Conservation (phyloP, 768 basidiomycete species). For the Rubroboletus satanas region DNA sequence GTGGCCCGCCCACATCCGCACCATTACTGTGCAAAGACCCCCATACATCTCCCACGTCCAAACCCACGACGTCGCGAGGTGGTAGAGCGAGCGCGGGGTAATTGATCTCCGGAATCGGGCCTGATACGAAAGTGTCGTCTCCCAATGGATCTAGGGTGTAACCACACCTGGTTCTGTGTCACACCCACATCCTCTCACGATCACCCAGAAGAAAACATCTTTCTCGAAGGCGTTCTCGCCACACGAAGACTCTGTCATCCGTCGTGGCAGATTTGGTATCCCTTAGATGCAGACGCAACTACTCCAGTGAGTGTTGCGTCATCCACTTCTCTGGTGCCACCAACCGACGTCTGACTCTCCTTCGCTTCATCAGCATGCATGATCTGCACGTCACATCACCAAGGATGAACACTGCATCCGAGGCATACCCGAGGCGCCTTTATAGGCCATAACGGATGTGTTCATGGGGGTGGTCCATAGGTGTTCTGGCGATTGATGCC, state of each 20-base stretch:
- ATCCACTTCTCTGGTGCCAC: not conserved
- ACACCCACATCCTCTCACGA: not conserved
- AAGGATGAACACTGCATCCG: not conserved
- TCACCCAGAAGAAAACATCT: not conserved
- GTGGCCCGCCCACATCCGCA: conserved; percentile 62
- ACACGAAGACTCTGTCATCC: not conserved
- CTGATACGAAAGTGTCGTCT: not conserved
- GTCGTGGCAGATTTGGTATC: not conserved
- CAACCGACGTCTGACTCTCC: not conserved
- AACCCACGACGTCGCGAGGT: conserved; percentile 14
- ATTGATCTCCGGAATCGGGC: not conserved
- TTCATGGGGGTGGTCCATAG: too few relatives aligned
- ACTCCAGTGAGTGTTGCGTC: not conserved
- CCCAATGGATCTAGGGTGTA: not conserved
- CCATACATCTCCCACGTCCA: not conserved
- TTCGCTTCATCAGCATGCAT: not conserved
- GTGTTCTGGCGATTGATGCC: too few relatives aligned
- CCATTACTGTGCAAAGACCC: not conserved
- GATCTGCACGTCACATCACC: too few relatives aligned
- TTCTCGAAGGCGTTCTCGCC: not conserved
- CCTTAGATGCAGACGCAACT: not conserved
- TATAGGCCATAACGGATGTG: not conserved
- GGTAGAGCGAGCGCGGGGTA: conserved; percentile 19
- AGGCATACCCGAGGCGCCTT: not conserved
- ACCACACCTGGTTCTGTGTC: too few relatives aligned